Evolutionary conservation across 1,139 yeast species (phyloP), one percentile per base, ranked within the genome.

Genomic region (Candida sojae): DNA sequence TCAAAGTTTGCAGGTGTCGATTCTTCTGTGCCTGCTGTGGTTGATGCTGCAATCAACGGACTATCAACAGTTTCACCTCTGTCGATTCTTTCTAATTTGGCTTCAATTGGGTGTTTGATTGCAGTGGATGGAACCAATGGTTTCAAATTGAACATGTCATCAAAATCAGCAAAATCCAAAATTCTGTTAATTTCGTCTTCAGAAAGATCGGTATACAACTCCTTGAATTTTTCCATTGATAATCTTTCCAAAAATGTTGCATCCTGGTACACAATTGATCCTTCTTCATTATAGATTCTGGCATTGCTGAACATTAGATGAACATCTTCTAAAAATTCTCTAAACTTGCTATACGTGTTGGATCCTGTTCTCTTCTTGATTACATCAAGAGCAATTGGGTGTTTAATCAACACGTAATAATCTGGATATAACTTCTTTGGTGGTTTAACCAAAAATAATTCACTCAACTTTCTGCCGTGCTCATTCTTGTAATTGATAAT

Each of bases 281-380:
- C 96, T 63, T 88, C 96, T 60, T 90, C 95, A 60, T 92, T 92
- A 64, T 90, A 92, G n/a, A 82, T 80, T 53, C 85, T 77, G 1
- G 97, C 97, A 66, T 92, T 92, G 50, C 80, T 76, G 65, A 88
- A 88, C 82, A 92, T 88, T 57, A 84, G 75, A 55, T 85, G 86
- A 49, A 89, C 71, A 61, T 89, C 96, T 53, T 80, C 87, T 47
- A 84, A 67, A 50, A 88, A 79, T 55, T 86, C 92, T 34, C 80
- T 75, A 43, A 85, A 66, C 6, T 71, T 66, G 28, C 72, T 70
- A 60, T 89, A 88, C 6, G 79, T 72, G 47, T 68, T 73, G 31
- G 76, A 66, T 42, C 75, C 72, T 44, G 89, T 73, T 57, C 88
- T 78, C 64, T 81, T 85, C 57, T 75, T 78, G 47, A 91, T 75